Base-by-base conservation (phyloP, 805 yeast species). In the Starmerella bombicola region DNA sequence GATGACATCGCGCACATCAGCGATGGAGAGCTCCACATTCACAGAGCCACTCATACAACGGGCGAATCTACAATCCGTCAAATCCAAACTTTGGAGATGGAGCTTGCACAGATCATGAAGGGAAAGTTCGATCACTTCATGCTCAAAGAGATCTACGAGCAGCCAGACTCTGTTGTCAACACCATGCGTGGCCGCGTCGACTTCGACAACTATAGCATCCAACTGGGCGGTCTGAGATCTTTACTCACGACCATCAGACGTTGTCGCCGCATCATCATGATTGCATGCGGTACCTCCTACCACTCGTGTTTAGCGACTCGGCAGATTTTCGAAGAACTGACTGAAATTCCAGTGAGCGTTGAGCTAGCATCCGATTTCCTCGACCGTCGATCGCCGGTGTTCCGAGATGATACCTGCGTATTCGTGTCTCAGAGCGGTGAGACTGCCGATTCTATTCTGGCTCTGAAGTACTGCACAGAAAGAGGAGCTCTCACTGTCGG, bases 141-240 rank as follows among this genome's bases (percentile, higher is more conserved):
- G 99, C 93, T 85, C 67, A 91, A 91, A 71, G 99, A 91, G 68
- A 91, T 91, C 54, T 84, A 80, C 58, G 98, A 91, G 66, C 99
- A 91, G 67, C 98, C 98, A 29, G 98, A 91, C 59, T 86, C 97
- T 3, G 80, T 96, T 38, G 80, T 86, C 62, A 91, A 91, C 69
- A 91, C 99, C 38, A 91, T 91, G 98, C 80, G 98, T 70, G 99
- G 99, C 58, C 83, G 99, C 70, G 71, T 91, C 47, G 97, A 91
- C 64, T 91, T 91, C 58, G 85, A 77, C 33, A 77, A 78, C 60
- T 70, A 71, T 54, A 68, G 65, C 32, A 80, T 91, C 52, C 80
- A 73, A 51, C 70, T 91, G 46, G 98, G 98, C 57, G 99, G 99
- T 30, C 71, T 91, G 56, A 75, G 80, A 53, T 70, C 80, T 13